Evolutionary conservation across 768 basidiomycete genomes (phyloP), one percentile per base, ranked within the genome.

Genomic region (Mycena crocata): DNA sequence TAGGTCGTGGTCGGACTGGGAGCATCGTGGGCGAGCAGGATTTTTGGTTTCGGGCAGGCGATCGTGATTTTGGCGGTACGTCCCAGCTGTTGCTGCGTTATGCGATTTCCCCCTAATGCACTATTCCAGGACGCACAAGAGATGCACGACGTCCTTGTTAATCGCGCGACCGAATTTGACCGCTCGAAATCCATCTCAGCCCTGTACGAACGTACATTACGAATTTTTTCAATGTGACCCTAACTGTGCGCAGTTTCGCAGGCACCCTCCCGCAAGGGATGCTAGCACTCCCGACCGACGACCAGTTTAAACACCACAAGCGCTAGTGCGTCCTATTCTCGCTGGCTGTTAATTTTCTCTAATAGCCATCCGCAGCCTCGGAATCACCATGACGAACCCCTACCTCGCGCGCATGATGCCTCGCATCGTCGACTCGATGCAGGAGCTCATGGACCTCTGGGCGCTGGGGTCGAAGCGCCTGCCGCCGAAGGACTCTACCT

Each of bases 281-380:
- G 51, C 21, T 62, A 10, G 51, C 61, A 24, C 61, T 62, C 14
- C 61, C 61, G 14, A 62, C 61, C 10, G 24, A 62, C 17, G 51
- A 62, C 1, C 23, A 62, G 50, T 62, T 54, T 52, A 52, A 39
- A 23, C 61, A 62, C 31, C 61, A 62, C 61, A 52, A 55, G 28
- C 61, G 61, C 34, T 62, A 62, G 61, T 55, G n/a, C n/a, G n/a
- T n/a, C n/a, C n/a, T n/a, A n/a, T n/a, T n/a, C n/a, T n/a, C n/a
- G n/a, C n/a, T n/a, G n/a, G n/a, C n/a, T n/a, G n/a, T n/a, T n/a
- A n/a, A n/a, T n/a, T n/a, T n/a, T n/a, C n/a, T n/a, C n/a, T n/a
- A n/a, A n/a, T n/a, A n/a, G n/a, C n/a, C 15, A 17, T 28, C 75
- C 56, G 19, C 39, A 62, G 60, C 44, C 39, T 62, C 21, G 60